These are phyloP conservation scores for Schoenoplectus tabernaemontani DNA, from an alignment of 202 grass and related monocot genomes.

Conservation along the genomic window DNA sequence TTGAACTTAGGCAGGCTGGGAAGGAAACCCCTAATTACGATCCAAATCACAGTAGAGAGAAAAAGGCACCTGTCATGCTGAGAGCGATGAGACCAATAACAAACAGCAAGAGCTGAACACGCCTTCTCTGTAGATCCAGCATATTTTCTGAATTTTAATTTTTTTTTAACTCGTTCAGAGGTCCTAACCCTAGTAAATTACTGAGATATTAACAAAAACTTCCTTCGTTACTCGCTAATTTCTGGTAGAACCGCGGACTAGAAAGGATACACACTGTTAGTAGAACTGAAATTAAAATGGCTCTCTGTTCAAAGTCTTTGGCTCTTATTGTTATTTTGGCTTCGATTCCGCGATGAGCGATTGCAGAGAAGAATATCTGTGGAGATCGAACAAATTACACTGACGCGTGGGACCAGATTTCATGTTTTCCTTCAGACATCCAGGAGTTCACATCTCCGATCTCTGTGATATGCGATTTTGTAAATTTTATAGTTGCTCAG, in stretches of 20 bases:
- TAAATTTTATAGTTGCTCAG: no score
- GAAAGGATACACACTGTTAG: not conserved
- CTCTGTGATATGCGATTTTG: no score
- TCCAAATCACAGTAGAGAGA: not conserved
- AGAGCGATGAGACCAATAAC: conserved; percentile 49
- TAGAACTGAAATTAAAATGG: no score
- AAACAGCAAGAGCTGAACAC: conserved; percentile 66
- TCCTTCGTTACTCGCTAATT: not conserved
- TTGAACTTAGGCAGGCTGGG: not conserved
- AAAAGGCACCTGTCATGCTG: conserved; percentile 76
- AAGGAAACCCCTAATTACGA: not conserved
- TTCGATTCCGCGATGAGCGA: not conserved
- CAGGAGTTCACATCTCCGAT: no score
- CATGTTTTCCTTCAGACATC: not conserved
- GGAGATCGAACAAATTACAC: not conserved
- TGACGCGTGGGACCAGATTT: not conserved
- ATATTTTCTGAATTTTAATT: conserved; percentile 30
- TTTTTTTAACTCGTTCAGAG: not conserved
- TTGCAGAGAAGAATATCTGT: not conserved
- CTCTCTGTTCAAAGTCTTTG: not conserved
- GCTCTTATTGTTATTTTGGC: not conserved
- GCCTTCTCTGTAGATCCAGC: conserved; percentile 66
- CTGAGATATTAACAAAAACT: not conserved
- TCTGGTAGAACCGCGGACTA: not conserved
- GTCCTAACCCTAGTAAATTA: conserved; percentile 9